A percentile compares a stretch with the other conserved stretches of the same genome.
Conservation (phyloP, 148 eudicot genomes). For the Rhododendron griersonianum region DNA sequence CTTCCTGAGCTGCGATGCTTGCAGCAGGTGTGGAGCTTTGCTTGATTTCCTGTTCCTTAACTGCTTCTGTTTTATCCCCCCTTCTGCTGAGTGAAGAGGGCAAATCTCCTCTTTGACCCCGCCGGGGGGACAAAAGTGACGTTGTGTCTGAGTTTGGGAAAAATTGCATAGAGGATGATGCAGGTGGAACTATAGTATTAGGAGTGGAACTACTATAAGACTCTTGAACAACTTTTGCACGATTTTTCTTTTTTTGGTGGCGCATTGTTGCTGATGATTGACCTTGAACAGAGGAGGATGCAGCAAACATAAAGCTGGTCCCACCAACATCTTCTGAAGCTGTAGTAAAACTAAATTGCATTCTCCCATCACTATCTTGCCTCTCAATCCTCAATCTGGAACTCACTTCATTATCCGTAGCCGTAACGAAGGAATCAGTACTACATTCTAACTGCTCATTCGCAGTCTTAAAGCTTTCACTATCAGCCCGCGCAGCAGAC, state of each 20-base stretch:
- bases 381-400: conserved; percentile 24
- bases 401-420: conserved; percentile 50
- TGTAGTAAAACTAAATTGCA: conserved; percentile 23
- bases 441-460: conserved; percentile 46
- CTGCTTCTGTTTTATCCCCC: conserved; percentile 18
- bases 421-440: conserved; percentile 29
- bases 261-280: conserved; percentile 39
- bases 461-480: conserved; percentile 76
- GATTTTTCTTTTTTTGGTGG: conserved; percentile 60
- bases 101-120: conserved; percentile 29
- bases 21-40: conserved; percentile 39
- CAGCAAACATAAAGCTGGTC: conserved; percentile 60
- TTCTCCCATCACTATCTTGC: neutral
- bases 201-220: conserved; percentile 29
- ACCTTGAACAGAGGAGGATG: conserved; percentile 52
- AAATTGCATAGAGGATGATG: conserved; percentile 39
- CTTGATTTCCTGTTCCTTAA: conserved; percentile 23
- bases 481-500: conserved; percentile 46
- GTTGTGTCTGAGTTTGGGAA: conserved; percentile 48
- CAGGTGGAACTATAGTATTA: conserved; percentile 31
- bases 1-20: conserved; percentile 71
- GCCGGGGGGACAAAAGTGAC: conserved; percentile 31
- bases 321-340: conserved; percentile 37
- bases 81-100: conserved; percentile 29
- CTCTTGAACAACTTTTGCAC: conserved; percentile 44